Evolutionary conservation across 73 alveolate genomes (phyloP), one percentile per base, ranked within the genome.

Genomic region (Paramecium sexaurelia): DNA sequence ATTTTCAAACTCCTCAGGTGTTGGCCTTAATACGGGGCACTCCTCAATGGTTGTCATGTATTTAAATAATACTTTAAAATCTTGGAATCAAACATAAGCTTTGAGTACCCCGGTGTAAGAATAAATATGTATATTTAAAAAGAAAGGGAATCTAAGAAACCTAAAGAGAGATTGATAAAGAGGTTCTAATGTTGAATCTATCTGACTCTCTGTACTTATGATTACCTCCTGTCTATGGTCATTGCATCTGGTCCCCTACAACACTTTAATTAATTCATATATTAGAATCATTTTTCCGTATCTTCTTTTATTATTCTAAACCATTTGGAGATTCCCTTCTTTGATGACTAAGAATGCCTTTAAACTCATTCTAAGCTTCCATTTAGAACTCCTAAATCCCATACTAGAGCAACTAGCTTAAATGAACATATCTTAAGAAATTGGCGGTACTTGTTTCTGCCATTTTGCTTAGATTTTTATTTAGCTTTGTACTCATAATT

Each of bases 21-120:
- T 96, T 24, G 98, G 98, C 26, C 93, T 75, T 68, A 96, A 92
- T 35, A 96, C 97, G 37, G 96, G 97, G 67, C 97, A 92, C 41
- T 84, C 94, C 24, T 67, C 83, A 0, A 47, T 47, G 69, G 86
- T 67, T 36, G 47, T 87, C 91, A 71, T 85, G 83, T 61, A 5
- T 61, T 61, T 61, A 61, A 61, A 61, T 61, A 61, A 29, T 61
- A 61, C 83, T 61, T 29, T 11, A 22, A 61, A 22, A 61, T 61
- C 83, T 61, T 61, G 47, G 47, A 61, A 61, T 61, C 83, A 61
- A 61, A 61, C 41, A 19, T 1, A 7, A 17, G 24, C 47, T 61
- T 61, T 61, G 43, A 61, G 61, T 13, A 61, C 83, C 83, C 83
- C 83, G 83, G 83, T 61, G 47, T 6, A 19, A 61, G 13, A 51